These are phyloP conservation scores for Mollisia scopiformis DNA, from an alignment of 2,329 filamentous ascomycete species.

Conservation along the genomic window DNA sequence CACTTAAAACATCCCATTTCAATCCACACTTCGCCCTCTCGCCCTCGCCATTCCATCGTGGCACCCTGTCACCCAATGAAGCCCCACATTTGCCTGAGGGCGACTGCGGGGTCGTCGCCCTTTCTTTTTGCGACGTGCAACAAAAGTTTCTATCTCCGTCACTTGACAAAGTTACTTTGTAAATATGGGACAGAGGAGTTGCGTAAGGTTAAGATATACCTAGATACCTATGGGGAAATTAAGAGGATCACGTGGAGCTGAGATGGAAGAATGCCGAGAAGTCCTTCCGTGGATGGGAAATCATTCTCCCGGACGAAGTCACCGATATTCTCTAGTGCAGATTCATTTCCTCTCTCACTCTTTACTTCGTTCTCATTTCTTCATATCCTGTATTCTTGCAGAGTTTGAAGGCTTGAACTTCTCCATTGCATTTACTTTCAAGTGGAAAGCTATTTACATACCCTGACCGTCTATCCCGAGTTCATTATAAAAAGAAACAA, in stretches of 20 bases:
- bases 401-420: neutral
- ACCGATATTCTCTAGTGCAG: neutral
- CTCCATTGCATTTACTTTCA: neutral
- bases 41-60: neutral
- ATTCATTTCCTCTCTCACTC: neutral
- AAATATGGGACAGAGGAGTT: too few species aligned
- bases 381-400: neutral
- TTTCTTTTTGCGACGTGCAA: slow-evolving; percentile 23
- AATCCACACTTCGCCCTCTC: neutral
- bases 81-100: neutral
- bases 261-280: neutral
- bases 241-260: neutral
- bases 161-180: neutral
- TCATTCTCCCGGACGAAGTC: neutral
- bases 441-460: slow-evolving; percentile 19
- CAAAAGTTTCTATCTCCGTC: slow-evolving; percentile 5
- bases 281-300: neutral
- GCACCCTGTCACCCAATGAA: neutral
- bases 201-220: too few species aligned
- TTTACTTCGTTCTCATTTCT: neutral
- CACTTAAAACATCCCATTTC: neutral
- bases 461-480: slow-evolving; percentile 23
- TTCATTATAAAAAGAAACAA: slow-evolving; percentile 28
- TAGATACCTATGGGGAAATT: neutral
- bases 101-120: slow-evolving; percentile 9